phyloP scores from a whole-genome alignment of 768 basidiomycete genomes.

The Astraeus odoratus region DNA sequence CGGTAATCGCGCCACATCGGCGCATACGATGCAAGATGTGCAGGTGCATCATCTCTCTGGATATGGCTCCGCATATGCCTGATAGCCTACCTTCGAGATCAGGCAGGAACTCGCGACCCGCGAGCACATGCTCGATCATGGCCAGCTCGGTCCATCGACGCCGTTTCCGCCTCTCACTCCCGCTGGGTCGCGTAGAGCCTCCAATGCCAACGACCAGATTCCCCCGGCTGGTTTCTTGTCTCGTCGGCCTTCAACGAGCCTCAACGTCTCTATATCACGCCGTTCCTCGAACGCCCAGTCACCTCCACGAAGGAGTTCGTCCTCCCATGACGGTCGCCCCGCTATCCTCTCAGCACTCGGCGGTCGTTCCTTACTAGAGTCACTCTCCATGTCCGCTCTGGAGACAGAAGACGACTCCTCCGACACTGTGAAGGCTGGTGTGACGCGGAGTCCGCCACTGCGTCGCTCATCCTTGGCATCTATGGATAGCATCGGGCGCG shows the following conservation, averaged over 20 bases:
- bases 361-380: conserved; percentile 32
- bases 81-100: background rate
- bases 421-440: conserved; percentile 13
- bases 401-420: conserved; percentile 39
- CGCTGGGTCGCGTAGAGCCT: conserved; percentile 39
- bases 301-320: conserved; percentile 13
- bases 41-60: conserved; percentile 39
- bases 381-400: conserved; percentile 47
- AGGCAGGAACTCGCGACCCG: conserved; percentile 81
- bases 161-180: conserved; percentile 42
- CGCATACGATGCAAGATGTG: conserved; percentile 92
- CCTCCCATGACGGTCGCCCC: conserved; percentile 18
- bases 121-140: conserved; percentile 93
- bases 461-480: conserved; percentile 15
- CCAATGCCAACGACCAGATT: conserved; percentile 15
- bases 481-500: conserved; percentile 27
- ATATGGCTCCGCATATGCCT: background rate
- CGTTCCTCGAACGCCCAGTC: conserved; percentile 19
- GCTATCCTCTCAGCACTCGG: conserved; percentile 16
- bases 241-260: conserved; percentile 14
- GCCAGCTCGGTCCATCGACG: conserved; percentile 65
- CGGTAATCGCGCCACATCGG: conserved; percentile 44
- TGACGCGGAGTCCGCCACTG: conserved; percentile 1
- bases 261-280: conserved; percentile 26
- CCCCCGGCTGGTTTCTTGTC: conserved; percentile 9